Conservation (phyloP, 73 alveolate genomes). For the Paramecium caudatum region DNA sequence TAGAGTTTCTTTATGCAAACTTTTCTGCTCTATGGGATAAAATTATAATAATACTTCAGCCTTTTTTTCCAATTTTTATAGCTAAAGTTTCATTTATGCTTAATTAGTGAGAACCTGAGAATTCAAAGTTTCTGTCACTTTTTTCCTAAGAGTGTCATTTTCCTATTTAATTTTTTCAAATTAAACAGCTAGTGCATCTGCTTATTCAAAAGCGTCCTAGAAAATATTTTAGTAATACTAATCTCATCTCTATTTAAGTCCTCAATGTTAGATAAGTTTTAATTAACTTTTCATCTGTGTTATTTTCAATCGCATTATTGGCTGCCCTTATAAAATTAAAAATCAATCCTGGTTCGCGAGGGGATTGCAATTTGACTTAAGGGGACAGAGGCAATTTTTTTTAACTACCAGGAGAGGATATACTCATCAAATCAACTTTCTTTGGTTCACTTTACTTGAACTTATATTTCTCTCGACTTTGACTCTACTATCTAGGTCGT, state of each 20-base stretch:
- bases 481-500: constrained; percentile 62
- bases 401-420: constrained; percentile 45
- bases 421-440: constrained; percentile 52
- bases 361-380: constrained; percentile 34
- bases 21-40: constrained; percentile 14
- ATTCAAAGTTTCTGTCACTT: neutral
- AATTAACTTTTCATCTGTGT: constrained; percentile 46
- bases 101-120: neutral
- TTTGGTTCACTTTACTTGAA: constrained; percentile 6
- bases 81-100: neutral
- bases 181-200: constrained; percentile 7
- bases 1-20: constrained; percentile 57
- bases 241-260: constrained; percentile 55
- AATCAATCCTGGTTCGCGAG: constrained; percentile 15
- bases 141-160: constrained; percentile 10
- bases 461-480: constrained; percentile 62
- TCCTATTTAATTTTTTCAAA: constrained; percentile 41
- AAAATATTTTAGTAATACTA: neutral
- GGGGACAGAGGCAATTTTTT: constrained; percentile 59
- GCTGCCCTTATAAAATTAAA: constrained; percentile 31
- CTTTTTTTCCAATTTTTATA: constrained; percentile 42
- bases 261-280: neutral
- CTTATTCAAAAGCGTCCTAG: constrained; percentile 21
- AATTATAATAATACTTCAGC: constrained; percentile 30
- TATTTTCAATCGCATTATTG: constrained; percentile 61